Base-by-base conservation (phyloP, 306 rosid species). In the Amphicarpaea edgeworthii region DNA sequence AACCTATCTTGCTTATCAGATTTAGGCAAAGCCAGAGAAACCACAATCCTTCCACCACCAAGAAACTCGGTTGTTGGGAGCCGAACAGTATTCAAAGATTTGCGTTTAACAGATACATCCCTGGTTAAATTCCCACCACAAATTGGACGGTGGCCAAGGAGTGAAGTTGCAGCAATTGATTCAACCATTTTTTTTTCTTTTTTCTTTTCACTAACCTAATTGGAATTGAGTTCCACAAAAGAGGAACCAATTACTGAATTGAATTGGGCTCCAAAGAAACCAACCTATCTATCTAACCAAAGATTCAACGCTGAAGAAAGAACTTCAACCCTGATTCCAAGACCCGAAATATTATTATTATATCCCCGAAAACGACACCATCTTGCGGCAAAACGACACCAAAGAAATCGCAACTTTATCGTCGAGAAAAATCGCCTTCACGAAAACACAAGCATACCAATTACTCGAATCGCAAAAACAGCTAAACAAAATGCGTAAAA, bases 101-200 rank as follows among this genome's bases (percentile, higher is more conserved):
- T 90, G 80, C 91, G 82, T 77, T 89, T 95, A 60, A 21, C 68
- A 34, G 87, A 80, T 0, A 54, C 82, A 73, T 89, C 90, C 70
- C 86, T 81, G 0, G 70, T 68, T 21, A 83, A 82, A 77, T 78
- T 80, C 20, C 93, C 87, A 1, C 91, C 86, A 30, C 83, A 85
- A 6, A 88, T 75, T 7, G 95, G 92, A n/a, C 87, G 88, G 80
- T 87, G 88, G 26, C 90, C 89, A 57, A 89, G 86, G 62, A 92
- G 72, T 28, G 93, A 89, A 57, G 95, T 91, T 63, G 96, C 87
- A 83, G 99, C 88, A 81, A 95, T 78, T 55, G 97, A 90, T 73
- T 95, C 97, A 64, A 86, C 91, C 99, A 95, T 95, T 51, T 49
- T 47, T 63, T 26, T 16, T 54, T 5, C 91, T 97, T 92, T 95